Base-by-base conservation (phyloP, 2,329 filamentous ascomycete genomes). In the Monilinia aucupariae region DNA sequence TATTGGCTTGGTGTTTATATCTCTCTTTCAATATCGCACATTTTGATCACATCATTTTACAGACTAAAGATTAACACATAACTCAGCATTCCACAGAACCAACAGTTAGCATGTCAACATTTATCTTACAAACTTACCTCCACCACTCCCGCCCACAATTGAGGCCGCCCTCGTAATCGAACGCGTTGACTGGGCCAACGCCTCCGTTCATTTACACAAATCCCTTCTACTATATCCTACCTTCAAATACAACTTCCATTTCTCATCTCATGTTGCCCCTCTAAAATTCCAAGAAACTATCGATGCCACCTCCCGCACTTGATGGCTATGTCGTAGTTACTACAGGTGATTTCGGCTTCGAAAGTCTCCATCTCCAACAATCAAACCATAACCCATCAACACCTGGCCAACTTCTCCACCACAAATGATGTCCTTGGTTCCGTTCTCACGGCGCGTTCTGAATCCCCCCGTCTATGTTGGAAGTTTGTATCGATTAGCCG, bases 401-500 rank as follows among this genome's bases (percentile, higher is more conserved):
- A n/a, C n/a, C n/a, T n/a, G n/a, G n/a, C n/a, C n/a, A n/a, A n/a
- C n/a, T 34, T 34, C 34, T 34, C 34, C 34, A 70, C 74, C 12
- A 80, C 78, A 1, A 75, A 76, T 55, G 80, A 82, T 67, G 60
- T 79, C 0, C 69, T 78, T 1, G 77, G 79, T 63, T 75, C 78
- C 1, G 66, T 80, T 0, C 61, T 71, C 20, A 80, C 80, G 0
- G 78, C 78, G 0, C 73, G 72, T 17, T 65, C 65, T 15, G 77
- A 78, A 0, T 82, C 80, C 63, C 71, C 76, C 0, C 68, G 78
- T 1, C 71, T 76, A 0, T 68, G 69, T 1, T 68, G 77, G 2
- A 71, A 67, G 1, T 83, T 80, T 61, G 77, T 80, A 20, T 72
- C 75, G 30, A 74, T 79, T 67, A 79, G 79, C 9, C 78, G 81